Conservation (phyloP, 2,329 filamentous ascomycete species). For the Tolypocladium amazonense region DNA sequence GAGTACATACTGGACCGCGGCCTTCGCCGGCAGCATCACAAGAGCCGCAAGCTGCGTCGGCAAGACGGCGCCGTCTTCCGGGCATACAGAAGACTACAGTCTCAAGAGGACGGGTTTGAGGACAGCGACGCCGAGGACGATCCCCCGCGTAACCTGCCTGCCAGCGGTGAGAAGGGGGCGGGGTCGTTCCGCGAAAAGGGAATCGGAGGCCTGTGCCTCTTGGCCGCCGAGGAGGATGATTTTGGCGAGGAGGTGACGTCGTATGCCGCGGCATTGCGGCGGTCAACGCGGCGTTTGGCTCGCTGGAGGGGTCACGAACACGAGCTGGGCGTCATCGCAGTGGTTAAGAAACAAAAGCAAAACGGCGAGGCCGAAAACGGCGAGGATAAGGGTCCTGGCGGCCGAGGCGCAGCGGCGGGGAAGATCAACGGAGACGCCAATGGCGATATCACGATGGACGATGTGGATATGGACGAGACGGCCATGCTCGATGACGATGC, state of each 20-base stretch:
- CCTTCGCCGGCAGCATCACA: slow-evolving; percentile 54
- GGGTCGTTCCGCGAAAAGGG: slow-evolving; percentile 43
- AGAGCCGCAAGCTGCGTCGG: slow-evolving; percentile 49
- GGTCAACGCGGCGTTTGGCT: slow-evolving; percentile 52
- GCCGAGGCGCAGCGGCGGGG: slow-evolving; percentile 5
- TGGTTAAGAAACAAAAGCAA: slow-evolving; percentile 31
- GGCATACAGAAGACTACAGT: slow-evolving; percentile 52
- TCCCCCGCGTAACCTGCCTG: slow-evolving; percentile 19
- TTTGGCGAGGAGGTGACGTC: slow-evolving; percentile 64
- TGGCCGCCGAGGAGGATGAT: slow-evolving; percentile 56
- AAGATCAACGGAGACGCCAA: slow-evolving; percentile 24
- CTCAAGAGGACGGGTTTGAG: slow-evolving; percentile 43
- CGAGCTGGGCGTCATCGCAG: slow-evolving; percentile 34
- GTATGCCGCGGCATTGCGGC: slow-evolving; percentile 55
- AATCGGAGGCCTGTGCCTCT: slow-evolving; percentile 52
- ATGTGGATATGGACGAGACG: slow-evolving; percentile 40
- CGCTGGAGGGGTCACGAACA: slow-evolving; percentile 50
- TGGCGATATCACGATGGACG: slow-evolving; percentile 38
- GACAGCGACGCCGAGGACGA: slow-evolving; percentile 52
- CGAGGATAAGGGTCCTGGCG: slow-evolving; percentile 17
- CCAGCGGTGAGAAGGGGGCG: slow-evolving; percentile 16
- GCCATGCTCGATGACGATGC: slow-evolving; percentile 29
- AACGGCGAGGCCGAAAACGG: slow-evolving; percentile 15
- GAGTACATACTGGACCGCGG: slow-evolving; percentile 72
- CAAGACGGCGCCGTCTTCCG: slow-evolving; percentile 57